Evolutionary conservation across 371 early-diverging fungal genomes (phyloP).

Genomic region (Mucor indicus): DNA sequence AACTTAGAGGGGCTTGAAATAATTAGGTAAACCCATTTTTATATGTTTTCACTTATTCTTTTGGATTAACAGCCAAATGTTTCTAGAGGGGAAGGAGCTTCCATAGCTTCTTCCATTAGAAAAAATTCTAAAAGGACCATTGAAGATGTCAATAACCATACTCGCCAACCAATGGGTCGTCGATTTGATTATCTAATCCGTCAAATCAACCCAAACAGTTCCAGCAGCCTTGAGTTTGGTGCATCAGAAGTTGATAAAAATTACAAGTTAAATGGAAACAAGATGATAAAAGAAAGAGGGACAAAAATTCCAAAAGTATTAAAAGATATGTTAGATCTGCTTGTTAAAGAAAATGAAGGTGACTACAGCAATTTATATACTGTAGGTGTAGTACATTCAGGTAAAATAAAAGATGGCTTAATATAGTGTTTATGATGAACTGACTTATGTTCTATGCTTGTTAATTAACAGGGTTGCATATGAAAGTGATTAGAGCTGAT

Average conservation of each 20-base stretch:
- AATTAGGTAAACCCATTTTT: conserved; percentile 4
- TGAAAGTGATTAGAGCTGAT: conserved; percentile 11
- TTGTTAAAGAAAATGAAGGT: conserved; percentile 13
- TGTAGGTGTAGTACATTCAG: conserved; percentile 15
- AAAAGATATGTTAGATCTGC: conserved; percentile 19
- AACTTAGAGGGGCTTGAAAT: conserved; percentile 5
- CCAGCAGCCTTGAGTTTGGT: conserved; percentile 14
- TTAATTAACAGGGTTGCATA: conserved; percentile 14
- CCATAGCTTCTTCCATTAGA: conserved; percentile 1
- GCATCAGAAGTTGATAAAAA: conserved; percentile 14
- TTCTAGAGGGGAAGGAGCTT: conserved; percentile 9
- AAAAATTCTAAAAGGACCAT: conserved; percentile 8
- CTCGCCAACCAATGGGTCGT: conserved; percentile 7
- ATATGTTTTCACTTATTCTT: conserved; percentile 8
- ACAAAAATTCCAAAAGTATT: conserved; percentile 16
- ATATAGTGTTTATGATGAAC: conserved; percentile 14
- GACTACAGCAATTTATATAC: conserved; percentile 12
- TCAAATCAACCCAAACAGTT: conserved; percentile 7
- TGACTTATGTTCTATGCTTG: conserved; percentile 12
- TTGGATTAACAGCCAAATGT: conserved; percentile 9
- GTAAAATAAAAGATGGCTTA: conserved; percentile 14
- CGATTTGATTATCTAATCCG: conserved; percentile 9
- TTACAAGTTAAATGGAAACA: conserved; percentile 17
- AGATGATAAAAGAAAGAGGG: conserved; percentile 11
- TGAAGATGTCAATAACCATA: conserved; percentile 1